Evolutionary conservation across 108 stramenopile genomes (phyloP), one percentile per base, ranked within the genome.

Genomic region (Skeletonema marinoi): DNA sequence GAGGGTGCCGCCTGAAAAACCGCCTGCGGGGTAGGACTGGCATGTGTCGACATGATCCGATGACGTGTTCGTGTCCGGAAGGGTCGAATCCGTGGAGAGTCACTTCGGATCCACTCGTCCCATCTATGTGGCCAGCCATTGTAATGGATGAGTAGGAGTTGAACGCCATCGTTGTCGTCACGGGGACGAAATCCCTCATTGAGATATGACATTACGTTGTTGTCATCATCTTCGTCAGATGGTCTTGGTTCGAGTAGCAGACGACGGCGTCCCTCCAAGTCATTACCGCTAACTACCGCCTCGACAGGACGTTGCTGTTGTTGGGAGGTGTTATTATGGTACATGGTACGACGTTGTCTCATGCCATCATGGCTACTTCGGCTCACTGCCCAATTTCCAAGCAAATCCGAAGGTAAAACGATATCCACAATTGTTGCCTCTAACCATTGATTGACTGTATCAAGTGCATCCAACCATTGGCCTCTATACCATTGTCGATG

Each of bases 51-150:
- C 46, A 36, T 59, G 59, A 64, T 9, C 30, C 68, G 58, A 74
- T 97, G 96, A 4, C 92, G 77, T 2, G 94, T 95, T 33, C 93
- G 73, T 11, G 92, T 92, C 25, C 96, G 88, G 78, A 97, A 97
- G 4, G 93, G 96, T 30, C 93, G 85, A 32, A 97, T 81, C n/a
- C 96, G 78, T 54, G 86, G 89, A 25, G 92, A 93, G 81, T 97
- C 96, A 59, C 86, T 87, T 3, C 93, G 77, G 41, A 97, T 90
- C 96, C 96, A 98, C 82, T 99, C 98, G 85, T 99, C 98, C 98
- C 98, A 99, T 12, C 98, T 90, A 39, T 89, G 84, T 1, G 98
- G 98, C 98, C 98, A 99, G 35, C 98, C 98, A 81, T 98, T 97
- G 93, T 99, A 99, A 80, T 98, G 97, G 51, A 99, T 91, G 21